phyloP scores from a whole-genome alignment of 306 rosid species.

The Coriaria nepalensis region DNA sequence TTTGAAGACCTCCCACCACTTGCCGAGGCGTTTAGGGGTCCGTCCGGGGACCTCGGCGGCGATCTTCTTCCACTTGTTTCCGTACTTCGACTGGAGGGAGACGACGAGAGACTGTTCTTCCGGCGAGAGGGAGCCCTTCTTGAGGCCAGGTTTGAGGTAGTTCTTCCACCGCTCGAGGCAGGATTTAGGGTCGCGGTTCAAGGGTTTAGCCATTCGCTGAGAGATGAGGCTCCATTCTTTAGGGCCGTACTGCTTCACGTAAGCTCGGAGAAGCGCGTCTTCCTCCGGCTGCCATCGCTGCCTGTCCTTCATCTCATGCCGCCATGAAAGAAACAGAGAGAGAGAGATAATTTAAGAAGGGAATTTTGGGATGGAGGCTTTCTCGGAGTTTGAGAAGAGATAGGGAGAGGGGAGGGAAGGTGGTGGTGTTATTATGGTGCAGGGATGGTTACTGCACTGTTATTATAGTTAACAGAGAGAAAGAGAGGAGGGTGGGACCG shows the following conservation, averaged over 20 bases:
- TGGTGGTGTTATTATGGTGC: conserved; percentile 8
- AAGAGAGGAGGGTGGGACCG: no score
- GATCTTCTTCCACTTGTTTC: conserved; percentile 48
- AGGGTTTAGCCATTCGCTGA: conserved; percentile 31
- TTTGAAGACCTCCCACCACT: conserved; percentile 46
- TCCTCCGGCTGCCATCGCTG: conserved; percentile 52
- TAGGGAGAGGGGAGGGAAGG: conserved; percentile 3
- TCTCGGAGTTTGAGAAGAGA: background rate
- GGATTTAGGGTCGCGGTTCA: conserved; percentile 38
- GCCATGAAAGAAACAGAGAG: background rate
- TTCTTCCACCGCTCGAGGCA: conserved; percentile 48
- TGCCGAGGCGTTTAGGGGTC: conserved; percentile 41
- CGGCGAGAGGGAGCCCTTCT: conserved; percentile 34
- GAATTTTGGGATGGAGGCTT: background rate
- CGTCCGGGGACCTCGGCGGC: conserved; percentile 53
- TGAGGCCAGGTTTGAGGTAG: conserved; percentile 34
- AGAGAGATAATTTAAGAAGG: background rate
- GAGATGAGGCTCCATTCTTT: conserved; percentile 29
- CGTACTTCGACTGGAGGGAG: conserved; percentile 40
- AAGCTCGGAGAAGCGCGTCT: conserved; percentile 40
- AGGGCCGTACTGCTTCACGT: conserved; percentile 38
- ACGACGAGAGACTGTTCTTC: conserved; percentile 33
- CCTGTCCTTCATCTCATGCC: conserved; percentile 39
- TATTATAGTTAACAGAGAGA: no score
- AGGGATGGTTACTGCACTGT: no score